phyloP scores from a whole-genome alignment of 768 basidiomycete species.

The Tulasnella sp. region DNA sequence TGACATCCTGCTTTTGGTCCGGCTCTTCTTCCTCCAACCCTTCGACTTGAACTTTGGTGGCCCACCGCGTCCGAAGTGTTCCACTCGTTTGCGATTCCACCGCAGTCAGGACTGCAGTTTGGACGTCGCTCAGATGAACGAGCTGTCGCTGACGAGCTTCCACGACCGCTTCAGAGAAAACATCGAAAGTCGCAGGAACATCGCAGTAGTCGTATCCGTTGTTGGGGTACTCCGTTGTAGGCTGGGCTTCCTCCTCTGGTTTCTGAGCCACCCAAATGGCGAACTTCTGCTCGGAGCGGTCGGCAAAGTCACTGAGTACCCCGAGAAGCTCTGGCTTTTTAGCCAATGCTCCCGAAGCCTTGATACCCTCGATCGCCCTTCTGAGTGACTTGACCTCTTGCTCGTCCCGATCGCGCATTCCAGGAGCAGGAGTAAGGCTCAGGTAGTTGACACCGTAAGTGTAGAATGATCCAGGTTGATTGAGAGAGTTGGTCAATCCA shows the following conservation, averaged over 20 bases:
- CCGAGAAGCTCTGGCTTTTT: constrained; percentile 21
- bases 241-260: background rate
- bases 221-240: background rate
- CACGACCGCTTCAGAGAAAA: constrained; percentile 27
- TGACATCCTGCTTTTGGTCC: too few relatives aligned
- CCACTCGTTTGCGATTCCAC: constrained; percentile 1
- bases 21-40: too few relatives aligned
- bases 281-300: too few relatives aligned
- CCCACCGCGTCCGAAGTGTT: too few relatives aligned
- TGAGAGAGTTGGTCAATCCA: background rate
- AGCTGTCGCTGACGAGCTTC: constrained; percentile 18
- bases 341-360: background rate
- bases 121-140: constrained; percentile 30
- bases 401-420: background rate
- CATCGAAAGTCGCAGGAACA: background rate
- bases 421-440: background rate
- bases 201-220: background rate
- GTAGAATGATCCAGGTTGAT: background rate
- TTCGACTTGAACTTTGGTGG: too few relatives aligned
- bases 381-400: too few relatives aligned
- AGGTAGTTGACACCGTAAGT: background rate
- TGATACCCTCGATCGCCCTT: too few relatives aligned
- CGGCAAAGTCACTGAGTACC: background rate
- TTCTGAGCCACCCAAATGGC: background rate
- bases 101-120: constrained; percentile 4